phyloP scores from a whole-genome alignment of 768 basidiomycete genomes.

The Phanerochaete carnosa region DNA sequence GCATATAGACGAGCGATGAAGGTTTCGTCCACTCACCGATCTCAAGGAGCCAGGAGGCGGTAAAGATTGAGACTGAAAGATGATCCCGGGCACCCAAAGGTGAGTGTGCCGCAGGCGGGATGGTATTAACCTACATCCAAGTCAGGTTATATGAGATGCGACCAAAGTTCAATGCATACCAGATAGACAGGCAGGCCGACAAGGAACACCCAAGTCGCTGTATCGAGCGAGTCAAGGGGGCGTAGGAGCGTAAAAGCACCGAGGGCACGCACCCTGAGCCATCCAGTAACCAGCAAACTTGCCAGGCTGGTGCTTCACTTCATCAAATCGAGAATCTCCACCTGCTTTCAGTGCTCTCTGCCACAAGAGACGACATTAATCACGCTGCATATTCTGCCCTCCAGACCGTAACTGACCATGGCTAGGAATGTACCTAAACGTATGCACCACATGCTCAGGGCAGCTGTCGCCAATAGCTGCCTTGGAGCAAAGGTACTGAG shows the following conservation, averaged over 20 bases:
- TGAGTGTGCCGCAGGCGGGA: constrained; percentile 49
- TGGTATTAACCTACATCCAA: constrained; percentile 38
- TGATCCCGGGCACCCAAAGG: constrained; percentile 54
- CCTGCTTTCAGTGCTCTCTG: constrained; percentile 49
- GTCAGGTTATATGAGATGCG: background rate
- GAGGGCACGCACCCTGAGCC: constrained; percentile 43
- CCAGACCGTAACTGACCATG: constrained; percentile 32
- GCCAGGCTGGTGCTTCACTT: constrained; percentile 45
- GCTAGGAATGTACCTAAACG: constrained; percentile 63
- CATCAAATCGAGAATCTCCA: constrained; percentile 64
- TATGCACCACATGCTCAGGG: constrained; percentile 55
- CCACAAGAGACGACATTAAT: background rate
- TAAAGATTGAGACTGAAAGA: constrained; percentile 49
- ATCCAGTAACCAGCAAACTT: constrained; percentile 61
- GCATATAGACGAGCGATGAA: background rate
- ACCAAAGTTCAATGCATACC: constrained; percentile 20
- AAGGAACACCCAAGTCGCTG: constrained; percentile 64
- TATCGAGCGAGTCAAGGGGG: background rate
- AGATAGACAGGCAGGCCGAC: constrained; percentile 71
- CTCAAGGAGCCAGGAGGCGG: constrained; percentile 57
- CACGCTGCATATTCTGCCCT: constrained; percentile 24
- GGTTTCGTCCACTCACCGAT: constrained; percentile 25
- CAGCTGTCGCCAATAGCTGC: constrained; percentile 55
- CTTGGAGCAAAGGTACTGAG: constrained; percentile 53
- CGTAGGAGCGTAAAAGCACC: background rate